A percentile compares a stretch with the other conserved stretches of the same genome.
phyloP scores from a whole-genome alignment of 345 rosid species.

The Rhizophora apiculata region DNA sequence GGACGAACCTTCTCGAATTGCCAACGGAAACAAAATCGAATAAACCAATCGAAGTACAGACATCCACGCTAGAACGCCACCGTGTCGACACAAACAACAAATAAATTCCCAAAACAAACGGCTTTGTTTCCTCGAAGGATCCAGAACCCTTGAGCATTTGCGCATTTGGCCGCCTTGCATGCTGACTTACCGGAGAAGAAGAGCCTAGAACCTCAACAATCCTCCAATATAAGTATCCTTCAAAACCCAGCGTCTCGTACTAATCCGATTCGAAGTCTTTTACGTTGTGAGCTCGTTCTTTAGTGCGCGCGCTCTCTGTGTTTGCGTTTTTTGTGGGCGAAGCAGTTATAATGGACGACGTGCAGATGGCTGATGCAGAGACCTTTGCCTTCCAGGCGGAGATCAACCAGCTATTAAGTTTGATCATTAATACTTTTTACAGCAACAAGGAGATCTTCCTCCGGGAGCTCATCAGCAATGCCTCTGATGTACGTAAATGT shows the following conservation, averaged over 20 bases:
- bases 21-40: not conserved
- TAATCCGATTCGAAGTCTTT: not conserved
- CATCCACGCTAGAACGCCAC: not conserved
- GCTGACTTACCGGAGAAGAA: conserved; percentile 28
- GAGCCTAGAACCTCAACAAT: conserved; percentile 33
- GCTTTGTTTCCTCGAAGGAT: conserved; percentile 42
- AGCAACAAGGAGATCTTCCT: conserved; percentile 90
- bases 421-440: conserved; percentile 90
- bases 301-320: not conserved
- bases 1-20: conserved; percentile 19
- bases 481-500: conserved; percentile 50
- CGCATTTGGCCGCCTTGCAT: not conserved
- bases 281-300: not conserved
- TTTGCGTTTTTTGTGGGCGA: not conserved
- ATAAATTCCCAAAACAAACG: conserved; percentile 13
- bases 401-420: conserved; percentile 78
- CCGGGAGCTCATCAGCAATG: conserved; percentile 68
- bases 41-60: not conserved
- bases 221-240: conserved; percentile 24
- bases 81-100: not conserved
- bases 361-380: conserved; percentile 75
- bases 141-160: conserved; percentile 32
- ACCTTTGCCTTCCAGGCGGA: conserved; percentile 93
- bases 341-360: conserved; percentile 52
- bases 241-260: not conserved